These are phyloP conservation scores for Metschnikowia vanudenii DNA, from an alignment of 805 yeast genomes.

Conservation along the genomic window DNA sequence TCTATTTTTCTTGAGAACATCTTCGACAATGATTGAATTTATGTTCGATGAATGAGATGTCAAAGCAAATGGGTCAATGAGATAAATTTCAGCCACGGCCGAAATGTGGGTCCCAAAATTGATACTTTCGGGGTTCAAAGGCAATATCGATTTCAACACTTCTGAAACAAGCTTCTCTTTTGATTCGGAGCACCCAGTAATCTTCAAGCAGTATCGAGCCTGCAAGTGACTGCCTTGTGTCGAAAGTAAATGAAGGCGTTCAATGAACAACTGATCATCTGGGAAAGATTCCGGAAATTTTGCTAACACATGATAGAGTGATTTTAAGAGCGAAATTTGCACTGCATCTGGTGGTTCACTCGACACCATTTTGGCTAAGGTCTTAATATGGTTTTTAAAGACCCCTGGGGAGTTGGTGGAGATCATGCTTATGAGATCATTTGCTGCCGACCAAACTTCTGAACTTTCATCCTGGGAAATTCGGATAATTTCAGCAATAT, in stretches of 20 bases:
- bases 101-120: constrained; percentile 57
- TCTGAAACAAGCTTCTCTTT: constrained; percentile 40
- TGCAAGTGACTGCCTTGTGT: constrained; percentile 54
- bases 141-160: constrained; percentile 47
- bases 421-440: constrained; percentile 56
- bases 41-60: constrained; percentile 57
- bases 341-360: constrained; percentile 18
- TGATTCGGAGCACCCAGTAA: constrained; percentile 48
- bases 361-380: constrained; percentile 42
- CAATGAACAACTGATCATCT: constrained; percentile 42
- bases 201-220: constrained; percentile 62
- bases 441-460: constrained; percentile 38
- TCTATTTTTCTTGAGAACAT: constrained; percentile 56
- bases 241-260: constrained; percentile 47
- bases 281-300: constrained; percentile 50
- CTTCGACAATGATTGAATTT: constrained; percentile 58
- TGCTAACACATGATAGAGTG: constrained; percentile 57
- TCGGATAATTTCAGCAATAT: constrained; percentile 53
- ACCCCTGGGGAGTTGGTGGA: constrained; percentile 62
- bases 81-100: constrained; percentile 57
- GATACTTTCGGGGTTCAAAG: constrained; percentile 40
- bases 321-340: constrained; percentile 38
- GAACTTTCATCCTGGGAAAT: constrained; percentile 37
- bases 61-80: constrained; percentile 45
- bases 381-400: constrained; percentile 56